A percentile compares a stretch with the other conserved stretches of the same genome.
Conservation (phyloP, 306 rosid species). For the Medicago lupulina region DNA sequence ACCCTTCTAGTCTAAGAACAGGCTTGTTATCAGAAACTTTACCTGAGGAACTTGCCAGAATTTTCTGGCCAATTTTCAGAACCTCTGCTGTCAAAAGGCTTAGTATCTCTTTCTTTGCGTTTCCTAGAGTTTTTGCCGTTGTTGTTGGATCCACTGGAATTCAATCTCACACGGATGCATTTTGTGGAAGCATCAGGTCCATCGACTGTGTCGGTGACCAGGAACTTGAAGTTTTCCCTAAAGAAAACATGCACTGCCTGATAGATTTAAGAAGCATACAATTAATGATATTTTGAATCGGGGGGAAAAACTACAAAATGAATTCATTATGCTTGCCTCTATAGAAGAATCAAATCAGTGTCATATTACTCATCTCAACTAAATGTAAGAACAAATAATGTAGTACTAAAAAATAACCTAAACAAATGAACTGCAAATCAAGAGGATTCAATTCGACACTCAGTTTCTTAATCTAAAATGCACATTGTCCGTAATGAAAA, state of each 20-base stretch:
- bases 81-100: constrained; percentile 94
- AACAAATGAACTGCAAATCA: constrained; percentile 27
- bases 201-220: constrained; percentile 82
- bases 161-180: constrained; percentile 87
- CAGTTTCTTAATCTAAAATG: constrained; percentile 19
- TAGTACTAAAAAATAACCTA: not conserved
- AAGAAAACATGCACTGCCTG: constrained; percentile 91
- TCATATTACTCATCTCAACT: constrained; percentile 12
- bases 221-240: constrained; percentile 84
- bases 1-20: constrained; percentile 19
- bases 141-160: constrained; percentile 59
- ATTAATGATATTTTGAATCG: not conserved
- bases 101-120: constrained; percentile 80
- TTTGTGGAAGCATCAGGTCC: constrained; percentile 91
- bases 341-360: constrained; percentile 5
- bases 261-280: constrained; percentile 38
- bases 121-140: constrained; percentile 70
- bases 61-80: constrained; percentile 81
- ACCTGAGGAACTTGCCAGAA: constrained; percentile 85
- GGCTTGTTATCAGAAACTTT: constrained; percentile 23
- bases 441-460: constrained; percentile 27
- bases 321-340: constrained; percentile 31
- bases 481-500: constrained; percentile 7
- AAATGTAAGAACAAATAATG: constrained; percentile 13
- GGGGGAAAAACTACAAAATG: constrained; percentile 14